These are phyloP conservation scores for Chenopodium album DNA, from an alignment of 148 eudicot genomes.

Conservation along the genomic window DNA sequence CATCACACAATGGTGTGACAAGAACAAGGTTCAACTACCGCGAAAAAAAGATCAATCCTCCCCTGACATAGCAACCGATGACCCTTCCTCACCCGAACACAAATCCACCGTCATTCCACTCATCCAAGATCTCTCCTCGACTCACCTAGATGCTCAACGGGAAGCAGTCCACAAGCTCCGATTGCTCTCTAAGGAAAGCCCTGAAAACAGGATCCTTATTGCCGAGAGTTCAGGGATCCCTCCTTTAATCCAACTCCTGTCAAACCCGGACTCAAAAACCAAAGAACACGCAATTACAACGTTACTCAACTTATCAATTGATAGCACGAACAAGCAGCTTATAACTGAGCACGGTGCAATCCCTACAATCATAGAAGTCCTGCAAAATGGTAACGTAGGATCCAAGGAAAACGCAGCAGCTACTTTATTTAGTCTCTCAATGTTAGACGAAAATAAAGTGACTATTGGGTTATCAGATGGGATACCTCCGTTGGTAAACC, in stretches of 20 bases:
- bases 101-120: slow-evolving; percentile 37
- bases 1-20: slow-evolving; percentile 74
- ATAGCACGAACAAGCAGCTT: slow-evolving; percentile 61
- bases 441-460: slow-evolving; percentile 80
- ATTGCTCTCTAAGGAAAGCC: slow-evolving; percentile 59
- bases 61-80: background rate
- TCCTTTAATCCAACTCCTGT: slow-evolving; percentile 54
- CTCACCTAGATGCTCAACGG: slow-evolving; percentile 47
- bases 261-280: slow-evolving; percentile 56
- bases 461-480: slow-evolving; percentile 59
- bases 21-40: slow-evolving; percentile 51
- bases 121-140: slow-evolving; percentile 48
- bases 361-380: slow-evolving; percentile 60
- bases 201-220: slow-evolving; percentile 57
- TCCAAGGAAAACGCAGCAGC: slow-evolving; percentile 91
- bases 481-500: slow-evolving; percentile 61
- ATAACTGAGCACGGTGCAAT: slow-evolving; percentile 59
- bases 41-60: slow-evolving; percentile 14
- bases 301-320: slow-evolving; percentile 69
- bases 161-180: slow-evolving; percentile 67
- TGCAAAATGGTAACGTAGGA: slow-evolving; percentile 51
- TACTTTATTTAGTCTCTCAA: slow-evolving; percentile 74
- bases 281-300: slow-evolving; percentile 87
- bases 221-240: slow-evolving; percentile 70
- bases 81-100: slow-evolving; percentile 24